A percentile compares a stretch with the other conserved stretches of the same genome.
phyloP scores from a whole-genome alignment of 768 basidiomycete species.

The Dacryopinax primogenitus region DNA sequence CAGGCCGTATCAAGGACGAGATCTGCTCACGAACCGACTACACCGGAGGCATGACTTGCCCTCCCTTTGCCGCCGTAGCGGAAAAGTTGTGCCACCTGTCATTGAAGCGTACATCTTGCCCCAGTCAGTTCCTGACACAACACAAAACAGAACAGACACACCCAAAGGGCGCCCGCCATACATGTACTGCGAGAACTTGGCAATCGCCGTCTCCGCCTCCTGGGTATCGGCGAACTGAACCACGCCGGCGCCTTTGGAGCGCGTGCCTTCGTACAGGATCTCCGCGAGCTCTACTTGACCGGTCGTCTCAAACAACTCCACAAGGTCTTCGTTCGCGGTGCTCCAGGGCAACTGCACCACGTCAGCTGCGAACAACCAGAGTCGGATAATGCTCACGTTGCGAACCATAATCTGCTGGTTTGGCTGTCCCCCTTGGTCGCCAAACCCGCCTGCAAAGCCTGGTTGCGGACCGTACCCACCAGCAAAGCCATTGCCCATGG shows the following conservation, averaged over 20 bases:
- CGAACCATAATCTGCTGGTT: conserved; percentile 97
- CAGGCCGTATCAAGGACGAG: no score
- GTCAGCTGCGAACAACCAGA: neutral
- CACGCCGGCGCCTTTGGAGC: conserved; percentile 89
- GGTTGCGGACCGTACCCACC: conserved; percentile 15
- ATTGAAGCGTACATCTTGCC: conserved; percentile 93
- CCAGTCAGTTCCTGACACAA: no score
- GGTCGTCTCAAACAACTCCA: conserved; percentile 95
- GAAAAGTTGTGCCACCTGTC: conserved; percentile 92
- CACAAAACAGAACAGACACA: conserved; percentile 27
- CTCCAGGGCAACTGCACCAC: conserved; percentile 80
- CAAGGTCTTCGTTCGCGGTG: conserved; percentile 94
- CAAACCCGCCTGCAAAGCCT: conserved; percentile 17
- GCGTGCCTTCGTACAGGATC: conserved; percentile 81
- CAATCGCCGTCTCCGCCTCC: conserved; percentile 92
- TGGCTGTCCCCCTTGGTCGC: conserved; percentile 39
- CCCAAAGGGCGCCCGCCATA: conserved; percentile 83
- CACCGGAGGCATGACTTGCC: neutral
- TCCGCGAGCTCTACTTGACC: conserved; percentile 91
- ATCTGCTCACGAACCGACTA: no score
- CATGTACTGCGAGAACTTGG: conserved; percentile 92
- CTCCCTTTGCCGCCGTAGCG: conserved; percentile 72
- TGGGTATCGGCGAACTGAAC: conserved; percentile 80
- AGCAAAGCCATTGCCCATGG: conserved; percentile 32
- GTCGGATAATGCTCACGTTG: conserved; percentile 56